Percentiles rank a stretch among this genome's conserved stretches.
Evolutionary conservation across 2,329 filamentous ascomycete species (phyloP).

Genomic region (Myrmaecium sp.): DNA sequence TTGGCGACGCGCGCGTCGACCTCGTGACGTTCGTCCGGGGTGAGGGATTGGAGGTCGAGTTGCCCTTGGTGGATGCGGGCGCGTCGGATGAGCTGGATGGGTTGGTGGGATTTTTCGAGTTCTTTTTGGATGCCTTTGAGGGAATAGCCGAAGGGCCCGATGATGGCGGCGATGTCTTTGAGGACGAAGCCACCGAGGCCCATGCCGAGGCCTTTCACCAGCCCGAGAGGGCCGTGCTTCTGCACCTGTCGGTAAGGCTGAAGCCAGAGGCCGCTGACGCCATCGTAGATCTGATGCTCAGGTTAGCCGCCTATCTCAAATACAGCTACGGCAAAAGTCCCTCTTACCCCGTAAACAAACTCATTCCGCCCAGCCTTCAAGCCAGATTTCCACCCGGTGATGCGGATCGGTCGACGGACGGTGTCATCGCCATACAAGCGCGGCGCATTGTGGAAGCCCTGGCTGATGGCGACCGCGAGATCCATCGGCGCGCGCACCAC

Average conservation of each 20-base stretch:
- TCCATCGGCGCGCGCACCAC: constrained; percentile 42
- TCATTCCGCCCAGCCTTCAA: constrained; percentile 42
- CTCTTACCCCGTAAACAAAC: constrained; percentile 45
- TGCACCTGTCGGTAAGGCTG: constrained; percentile 42
- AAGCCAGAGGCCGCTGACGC: constrained; percentile 43
- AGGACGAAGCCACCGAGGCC: constrained; percentile 46
- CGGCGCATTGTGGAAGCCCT: constrained; percentile 56
- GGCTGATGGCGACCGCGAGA: constrained; percentile 42
- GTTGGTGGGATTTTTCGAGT: constrained; percentile 17
- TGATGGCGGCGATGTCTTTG: constrained; percentile 45
- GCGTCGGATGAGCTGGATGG: constrained; percentile 36
- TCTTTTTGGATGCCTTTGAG: constrained; percentile 50
- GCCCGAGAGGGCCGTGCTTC: constrained; percentile 37
- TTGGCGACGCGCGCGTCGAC: background rate
- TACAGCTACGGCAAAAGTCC: too few species aligned
- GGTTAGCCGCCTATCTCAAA: too few species aligned
- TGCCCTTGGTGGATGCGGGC: constrained; percentile 44
- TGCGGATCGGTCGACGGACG: constrained; percentile 43
- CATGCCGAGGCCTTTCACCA: constrained; percentile 38
- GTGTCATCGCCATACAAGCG: constrained; percentile 54
- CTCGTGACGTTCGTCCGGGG: background rate
- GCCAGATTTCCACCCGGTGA: constrained; percentile 49
- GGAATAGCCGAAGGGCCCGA: constrained; percentile 44
- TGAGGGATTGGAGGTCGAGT: constrained; percentile 21
- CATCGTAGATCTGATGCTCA: constrained; percentile 50